Percentiles rank a stretch among this genome's conserved stretches.
Conservation (phyloP, 805 yeast genomes). For the Yarrowia alimentaria region DNA sequence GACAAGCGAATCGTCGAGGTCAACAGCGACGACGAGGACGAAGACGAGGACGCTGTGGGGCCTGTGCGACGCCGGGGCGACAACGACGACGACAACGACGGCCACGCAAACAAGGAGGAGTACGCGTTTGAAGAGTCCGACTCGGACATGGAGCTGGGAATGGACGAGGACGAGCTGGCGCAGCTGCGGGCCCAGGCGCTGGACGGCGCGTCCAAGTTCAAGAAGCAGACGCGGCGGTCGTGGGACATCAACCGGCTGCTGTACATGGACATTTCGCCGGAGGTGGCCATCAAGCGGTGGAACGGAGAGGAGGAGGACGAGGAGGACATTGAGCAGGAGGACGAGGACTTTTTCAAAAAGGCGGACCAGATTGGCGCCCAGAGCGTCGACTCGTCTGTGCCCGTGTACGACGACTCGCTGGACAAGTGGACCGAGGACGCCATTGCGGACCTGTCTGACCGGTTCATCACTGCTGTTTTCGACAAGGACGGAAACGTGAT, state of each 20-base stretch:
- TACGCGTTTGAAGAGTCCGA: conserved; percentile 43
- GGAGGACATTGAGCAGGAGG: conserved; percentile 37
- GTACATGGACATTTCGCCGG: conserved; percentile 73
- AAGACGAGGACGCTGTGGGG: conserved; percentile 38
- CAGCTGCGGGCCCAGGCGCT: conserved; percentile 31
- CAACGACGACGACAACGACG: conserved; percentile 39
- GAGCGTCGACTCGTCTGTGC: conserved; percentile 34
- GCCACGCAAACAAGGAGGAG: conserved; percentile 35
- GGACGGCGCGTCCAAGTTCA: conserved; percentile 37
- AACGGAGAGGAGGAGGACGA: conserved; percentile 34
- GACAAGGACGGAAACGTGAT: conserved; percentile 34
- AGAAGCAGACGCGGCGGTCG: conserved; percentile 45
- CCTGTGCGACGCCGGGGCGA: too few species aligned
- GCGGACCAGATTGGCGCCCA: conserved; percentile 23
- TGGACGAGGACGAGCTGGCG: conserved; percentile 39
- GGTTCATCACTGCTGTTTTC: conserved; percentile 31
- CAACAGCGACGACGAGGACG: conserved; percentile 45
- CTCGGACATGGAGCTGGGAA: conserved; percentile 46
- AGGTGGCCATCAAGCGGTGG: conserved; percentile 40
- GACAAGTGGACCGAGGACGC: conserved; percentile 31
- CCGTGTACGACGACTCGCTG: conserved; percentile 27
- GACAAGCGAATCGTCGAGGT: conserved; percentile 45
- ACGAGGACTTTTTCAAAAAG: conserved; percentile 36
- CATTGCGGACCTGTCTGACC: conserved; percentile 30
- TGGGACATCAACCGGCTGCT: conserved; percentile 83